phyloP scores from a whole-genome alignment of 2,329 filamentous ascomycete species.

The Apiospora arundinis region DNA sequence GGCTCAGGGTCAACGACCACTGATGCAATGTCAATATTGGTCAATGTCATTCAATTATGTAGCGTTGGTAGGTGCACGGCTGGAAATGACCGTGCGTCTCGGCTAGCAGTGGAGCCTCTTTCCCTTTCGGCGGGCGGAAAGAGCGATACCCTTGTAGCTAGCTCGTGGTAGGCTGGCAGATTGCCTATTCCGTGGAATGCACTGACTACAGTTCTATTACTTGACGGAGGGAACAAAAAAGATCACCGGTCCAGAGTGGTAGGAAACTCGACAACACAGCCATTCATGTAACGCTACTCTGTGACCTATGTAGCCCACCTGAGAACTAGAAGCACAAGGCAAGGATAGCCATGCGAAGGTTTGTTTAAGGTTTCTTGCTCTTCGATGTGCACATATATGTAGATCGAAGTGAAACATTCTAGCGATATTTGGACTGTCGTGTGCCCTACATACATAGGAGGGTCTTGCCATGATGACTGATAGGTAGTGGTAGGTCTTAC shows the following conservation, averaged over 20 bases:
- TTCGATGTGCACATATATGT: background rate
- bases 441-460: background rate
- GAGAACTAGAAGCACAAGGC: background rate
- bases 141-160: background rate
- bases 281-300: background rate
- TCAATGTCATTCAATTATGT: background rate
- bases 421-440: background rate
- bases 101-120: conserved; percentile 8
- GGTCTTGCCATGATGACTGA: background rate
- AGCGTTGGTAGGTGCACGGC: background rate
- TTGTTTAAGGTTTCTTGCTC: background rate
- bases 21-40: background rate
- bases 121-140: background rate
- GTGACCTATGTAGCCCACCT: background rate
- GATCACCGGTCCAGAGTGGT: background rate
- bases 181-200: conserved; percentile 9
- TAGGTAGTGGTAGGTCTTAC: too few species aligned
- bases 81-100: background rate
- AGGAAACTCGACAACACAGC: background rate
- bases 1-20: background rate
- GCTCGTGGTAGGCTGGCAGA: background rate
- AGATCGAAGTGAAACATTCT: background rate
- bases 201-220: background rate
- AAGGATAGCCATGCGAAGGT: background rate
- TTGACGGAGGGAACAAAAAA: background rate